Evolutionary conservation across 2,329 filamentous ascomycete genomes (phyloP), one percentile per base, ranked within the genome.

Genomic region (Thermoascus crustaceus): DNA sequence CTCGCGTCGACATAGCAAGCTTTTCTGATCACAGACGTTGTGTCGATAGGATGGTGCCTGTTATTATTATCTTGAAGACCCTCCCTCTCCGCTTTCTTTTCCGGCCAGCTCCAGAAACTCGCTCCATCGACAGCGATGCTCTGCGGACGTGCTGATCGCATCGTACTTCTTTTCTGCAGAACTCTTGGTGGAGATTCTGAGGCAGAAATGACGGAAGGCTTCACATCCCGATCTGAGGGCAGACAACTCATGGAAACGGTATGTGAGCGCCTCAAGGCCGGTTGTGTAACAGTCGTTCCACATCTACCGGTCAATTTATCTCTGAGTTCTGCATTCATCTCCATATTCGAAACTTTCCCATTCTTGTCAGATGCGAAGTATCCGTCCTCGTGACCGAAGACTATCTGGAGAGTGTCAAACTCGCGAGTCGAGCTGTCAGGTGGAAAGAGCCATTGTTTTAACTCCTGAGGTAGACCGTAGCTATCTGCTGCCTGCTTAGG

Each of bases 301-400:
- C n/a, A n/a, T 37, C 27, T 32, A 32, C 34, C 14, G 34, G 14
- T 8, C 13, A 29, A 5, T 16, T 29, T 29, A 18, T 29, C 26
- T 13, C 18, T 29, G 14, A 29, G 13, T 9, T 29, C 26, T 4
- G 26, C 26, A 3, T 31, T 38, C 5, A 22, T 40, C 13, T 42
- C 42, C 26, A 37, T 58, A 35, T 50, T 52, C 25, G 60, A 58
- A 2, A 63, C 40, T 21, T 60, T 61, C 7, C 55, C 57, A 14
- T 58, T 42, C 33, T 53, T 52, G 38, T 63, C 60, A 4, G 58
- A 61, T 1, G 60, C 60, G 33, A 62, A 63, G 38, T 58, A 63
- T 33, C 61, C 58, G 22, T 61, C 53, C 5, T 57, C 56, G 7
- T 57, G 55, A 1, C 58, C 60, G 19, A 61, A 58, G 7, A 61